Evolutionary conservation across 1,284 basidiomycete species (phyloP).

Genomic region (Ganoderma resinaceum): DNA sequence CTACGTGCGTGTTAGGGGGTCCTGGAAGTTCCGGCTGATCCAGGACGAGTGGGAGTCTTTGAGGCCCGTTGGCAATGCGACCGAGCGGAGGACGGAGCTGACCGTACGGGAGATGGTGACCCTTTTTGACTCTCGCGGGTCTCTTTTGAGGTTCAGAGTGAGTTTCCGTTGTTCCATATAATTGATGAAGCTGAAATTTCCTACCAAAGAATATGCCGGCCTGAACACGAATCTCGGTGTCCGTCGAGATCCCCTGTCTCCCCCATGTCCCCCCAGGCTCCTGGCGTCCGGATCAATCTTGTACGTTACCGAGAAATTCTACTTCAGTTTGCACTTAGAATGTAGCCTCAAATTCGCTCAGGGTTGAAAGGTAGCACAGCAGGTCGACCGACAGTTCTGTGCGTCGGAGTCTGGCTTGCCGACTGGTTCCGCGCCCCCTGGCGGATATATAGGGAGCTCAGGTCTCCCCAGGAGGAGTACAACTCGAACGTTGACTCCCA

Average conservation of each 20-base stretch:
- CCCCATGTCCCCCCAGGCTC: not conserved
- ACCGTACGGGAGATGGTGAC: not conserved
- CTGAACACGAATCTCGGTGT: not conserved
- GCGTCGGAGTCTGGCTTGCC: not conserved
- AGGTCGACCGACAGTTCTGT: too few species aligned
- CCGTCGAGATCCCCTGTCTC: too few species aligned
- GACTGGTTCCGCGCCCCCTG: not conserved
- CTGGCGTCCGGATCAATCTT: not conserved
- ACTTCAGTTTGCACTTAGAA: too few species aligned
- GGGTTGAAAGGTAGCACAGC: too few species aligned
- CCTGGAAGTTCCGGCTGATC: not conserved
- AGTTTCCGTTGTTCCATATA: not conserved
- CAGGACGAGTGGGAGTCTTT: not conserved
- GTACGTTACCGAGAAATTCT: too few species aligned
- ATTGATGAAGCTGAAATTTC: not conserved
- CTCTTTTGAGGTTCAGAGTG: not conserved
- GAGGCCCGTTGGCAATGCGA: not conserved
- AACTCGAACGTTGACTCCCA: not conserved
- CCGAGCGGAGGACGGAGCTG: not conserved
- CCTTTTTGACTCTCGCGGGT: not conserved
- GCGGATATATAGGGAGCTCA: not conserved
- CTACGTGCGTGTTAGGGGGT: not conserved
- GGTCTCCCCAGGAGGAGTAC: not conserved
- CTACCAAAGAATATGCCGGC: not conserved
- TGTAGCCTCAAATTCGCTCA: too few species aligned